Percentiles rank a stretch among this genome's conserved stretches.
phyloP scores from a whole-genome alignment of 176 grass and related monocot species.

The Puya raimondii region DNA sequence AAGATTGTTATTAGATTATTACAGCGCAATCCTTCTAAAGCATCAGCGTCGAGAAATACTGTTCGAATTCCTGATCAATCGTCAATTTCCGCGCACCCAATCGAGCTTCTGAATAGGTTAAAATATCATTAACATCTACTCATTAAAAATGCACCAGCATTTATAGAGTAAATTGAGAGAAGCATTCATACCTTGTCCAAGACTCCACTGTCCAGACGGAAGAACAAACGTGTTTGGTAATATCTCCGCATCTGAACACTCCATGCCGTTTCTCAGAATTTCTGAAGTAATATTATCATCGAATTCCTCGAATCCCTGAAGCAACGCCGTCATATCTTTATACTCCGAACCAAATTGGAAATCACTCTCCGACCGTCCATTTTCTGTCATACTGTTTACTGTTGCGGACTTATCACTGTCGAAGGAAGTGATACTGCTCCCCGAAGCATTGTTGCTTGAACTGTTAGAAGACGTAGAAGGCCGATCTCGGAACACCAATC shows the following conservation, averaged over 20 bases:
- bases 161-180: not conserved
- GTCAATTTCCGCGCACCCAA: conserved; percentile 34
- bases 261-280: conserved; percentile 15
- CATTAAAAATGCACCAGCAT: conserved; percentile 6
- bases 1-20: conserved; percentile 6
- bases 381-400: conserved; percentile 25
- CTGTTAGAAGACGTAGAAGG: conserved; percentile 37
- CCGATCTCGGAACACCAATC: conserved; percentile 13
- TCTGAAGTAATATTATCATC: conserved; percentile 21
- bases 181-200: conserved; percentile 32
- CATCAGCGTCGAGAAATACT: conserved; percentile 78
- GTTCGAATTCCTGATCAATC: conserved; percentile 80
- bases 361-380: conserved; percentile 1
- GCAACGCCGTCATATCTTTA: conserved; percentile 22
- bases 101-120: conserved; percentile 18
- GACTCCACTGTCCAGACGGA: conserved; percentile 13
- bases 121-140: conserved; percentile 15
- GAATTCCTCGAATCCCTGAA: conserved; percentile 27
- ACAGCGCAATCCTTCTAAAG: conserved; percentile 25
- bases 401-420: conserved; percentile 24
- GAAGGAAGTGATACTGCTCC: conserved; percentile 27
- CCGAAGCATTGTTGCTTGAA: conserved; percentile 36
- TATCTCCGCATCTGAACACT: conserved; percentile 22
- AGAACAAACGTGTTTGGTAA: conserved; percentile 25
- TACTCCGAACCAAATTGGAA: conserved; percentile 12